These are phyloP conservation scores for Russula abietina DNA, from an alignment of 768 basidiomycete species.

Conservation along the genomic window DNA sequence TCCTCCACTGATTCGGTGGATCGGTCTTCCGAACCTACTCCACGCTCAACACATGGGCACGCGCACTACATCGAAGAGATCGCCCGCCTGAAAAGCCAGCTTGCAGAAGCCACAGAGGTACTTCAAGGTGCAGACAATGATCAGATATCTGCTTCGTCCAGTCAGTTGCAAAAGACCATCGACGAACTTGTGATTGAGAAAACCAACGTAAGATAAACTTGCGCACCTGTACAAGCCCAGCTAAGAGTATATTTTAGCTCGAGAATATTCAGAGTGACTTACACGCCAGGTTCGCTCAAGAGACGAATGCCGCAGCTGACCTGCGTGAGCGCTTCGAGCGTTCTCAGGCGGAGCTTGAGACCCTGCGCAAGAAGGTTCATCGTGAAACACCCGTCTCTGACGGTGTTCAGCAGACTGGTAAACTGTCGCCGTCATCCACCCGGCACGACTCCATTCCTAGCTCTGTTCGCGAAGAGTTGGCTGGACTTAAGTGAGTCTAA, in stretches of 20 bases:
- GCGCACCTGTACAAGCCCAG: neutral
- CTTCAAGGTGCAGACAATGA: conserved; percentile 26
- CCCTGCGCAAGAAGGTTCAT: conserved; percentile 50
- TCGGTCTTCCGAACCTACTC: conserved; percentile 43
- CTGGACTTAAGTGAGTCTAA: conserved; percentile 63
- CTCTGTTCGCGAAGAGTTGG: conserved; percentile 57
- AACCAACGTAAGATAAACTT: conserved; percentile 11
- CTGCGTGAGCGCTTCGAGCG: conserved; percentile 34
- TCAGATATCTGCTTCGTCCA: neutral
- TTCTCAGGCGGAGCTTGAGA: conserved; percentile 48
- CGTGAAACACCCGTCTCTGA: conserved; percentile 46
- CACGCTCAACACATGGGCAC: conserved; percentile 47
- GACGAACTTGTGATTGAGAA: conserved; percentile 17
- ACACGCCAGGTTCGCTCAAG: conserved; percentile 13
- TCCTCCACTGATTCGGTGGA: conserved; percentile 30
- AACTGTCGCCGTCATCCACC: conserved; percentile 28
- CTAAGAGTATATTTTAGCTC: conserved; percentile 15
- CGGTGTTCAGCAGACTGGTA: conserved; percentile 34
- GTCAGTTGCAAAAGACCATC: conserved; percentile 14
- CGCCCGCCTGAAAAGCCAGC: conserved; percentile 42
- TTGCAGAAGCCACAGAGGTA: conserved; percentile 37
- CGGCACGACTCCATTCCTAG: conserved; percentile 43
- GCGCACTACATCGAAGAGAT: conserved; percentile 52
- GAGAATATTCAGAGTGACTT: conserved; percentile 10
- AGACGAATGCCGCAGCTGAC: conserved; percentile 24